Conservation (phyloP, 164 flowering plant species). For the Tinospora cordifolia region DNA sequence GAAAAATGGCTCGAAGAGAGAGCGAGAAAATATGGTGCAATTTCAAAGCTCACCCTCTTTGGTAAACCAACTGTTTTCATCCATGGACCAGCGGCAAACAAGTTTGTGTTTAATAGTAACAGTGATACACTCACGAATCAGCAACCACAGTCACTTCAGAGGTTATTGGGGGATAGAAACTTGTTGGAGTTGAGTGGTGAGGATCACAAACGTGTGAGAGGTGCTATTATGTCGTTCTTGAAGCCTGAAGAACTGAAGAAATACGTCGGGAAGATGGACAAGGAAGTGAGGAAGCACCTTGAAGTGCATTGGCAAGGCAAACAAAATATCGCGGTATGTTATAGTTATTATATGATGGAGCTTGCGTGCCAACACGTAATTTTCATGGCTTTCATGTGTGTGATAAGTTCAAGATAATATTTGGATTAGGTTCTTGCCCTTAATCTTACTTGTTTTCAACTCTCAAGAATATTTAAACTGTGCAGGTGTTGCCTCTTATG, state of each 20-base stretch:
- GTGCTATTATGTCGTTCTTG: constrained; percentile 21
- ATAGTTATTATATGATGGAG: too few species aligned
- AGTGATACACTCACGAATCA: constrained; percentile 18
- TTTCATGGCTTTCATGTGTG: too few species aligned
- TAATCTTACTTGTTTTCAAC: background rate
- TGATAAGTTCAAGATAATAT: too few species aligned
- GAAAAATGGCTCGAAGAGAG: constrained; percentile 34
- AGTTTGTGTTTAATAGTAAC: constrained; percentile 26
- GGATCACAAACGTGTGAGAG: constrained; percentile 25
- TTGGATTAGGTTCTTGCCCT: background rate
- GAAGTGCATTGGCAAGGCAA: constrained; percentile 18
- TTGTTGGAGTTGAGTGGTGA: constrained; percentile 25
- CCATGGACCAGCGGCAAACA: constrained; percentile 34
- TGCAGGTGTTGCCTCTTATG: constrained; percentile 53
- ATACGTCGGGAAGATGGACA: constrained; percentile 23
- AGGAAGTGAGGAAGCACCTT: constrained; percentile 19
- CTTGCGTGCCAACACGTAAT: too few species aligned
- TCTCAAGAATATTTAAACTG: background rate
- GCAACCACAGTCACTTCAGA: constrained; percentile 21
- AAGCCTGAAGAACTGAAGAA: constrained; percentile 25
- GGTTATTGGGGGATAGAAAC: constrained; percentile 26
- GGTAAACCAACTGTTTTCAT: constrained; percentile 34
- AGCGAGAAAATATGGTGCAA: constrained; percentile 28
- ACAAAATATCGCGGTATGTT: constrained; percentile 16
- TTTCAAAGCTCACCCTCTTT: constrained; percentile 34